phyloP scores from a whole-genome alignment of 2,329 filamentous ascomycete species.

The Claviceps sp. region DNA sequence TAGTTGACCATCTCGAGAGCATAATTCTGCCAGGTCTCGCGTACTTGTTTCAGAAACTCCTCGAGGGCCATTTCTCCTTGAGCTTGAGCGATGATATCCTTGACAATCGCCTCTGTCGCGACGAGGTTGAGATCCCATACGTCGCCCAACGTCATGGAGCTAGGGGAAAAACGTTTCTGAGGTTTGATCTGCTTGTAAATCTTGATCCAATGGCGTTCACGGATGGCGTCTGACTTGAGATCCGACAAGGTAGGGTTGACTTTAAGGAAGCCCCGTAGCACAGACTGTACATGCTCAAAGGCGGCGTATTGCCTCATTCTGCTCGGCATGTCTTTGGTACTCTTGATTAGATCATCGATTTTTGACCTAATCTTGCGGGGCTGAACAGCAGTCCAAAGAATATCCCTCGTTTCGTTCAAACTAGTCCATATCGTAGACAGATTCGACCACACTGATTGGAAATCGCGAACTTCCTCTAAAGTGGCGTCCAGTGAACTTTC shows the following conservation, averaged over 20 bases:
- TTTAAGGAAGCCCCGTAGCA: slow-evolving; percentile 77
- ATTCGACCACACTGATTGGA: slow-evolving; percentile 96
- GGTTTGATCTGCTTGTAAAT: slow-evolving; percentile 95
- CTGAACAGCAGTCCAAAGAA: slow-evolving; percentile 88
- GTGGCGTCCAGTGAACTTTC: slow-evolving; percentile 76
- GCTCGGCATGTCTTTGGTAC: slow-evolving; percentile 98
- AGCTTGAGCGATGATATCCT: slow-evolving; percentile 87
- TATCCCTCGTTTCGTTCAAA: slow-evolving; percentile 84
- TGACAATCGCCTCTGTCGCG: slow-evolving; percentile 75
- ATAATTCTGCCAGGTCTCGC: slow-evolving; percentile 94
- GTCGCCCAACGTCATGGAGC: slow-evolving; percentile 92
- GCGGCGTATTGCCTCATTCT: slow-evolving; percentile 98
- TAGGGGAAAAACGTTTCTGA: slow-evolving; percentile 82
- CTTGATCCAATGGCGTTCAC: slow-evolving; percentile 92
- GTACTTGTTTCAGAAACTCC: slow-evolving; percentile 91
- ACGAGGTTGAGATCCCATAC: slow-evolving; percentile 95
- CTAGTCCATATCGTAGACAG: slow-evolving; percentile 94
- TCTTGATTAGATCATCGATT: slow-evolving; percentile 86
- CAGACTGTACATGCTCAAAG: slow-evolving; percentile 95
- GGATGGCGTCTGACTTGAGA: slow-evolving; percentile 90
- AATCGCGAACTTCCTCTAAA: slow-evolving; percentile 93
- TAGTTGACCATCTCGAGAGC: slow-evolving; percentile 90
- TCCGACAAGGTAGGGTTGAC: slow-evolving; percentile 81
- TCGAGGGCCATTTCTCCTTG: slow-evolving; percentile 97
- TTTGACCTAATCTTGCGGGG: slow-evolving; percentile 83